Evolutionary conservation across 345 rosid species (phyloP), one percentile per base, ranked within the genome.

Genomic region (Salix caprea): DNA sequence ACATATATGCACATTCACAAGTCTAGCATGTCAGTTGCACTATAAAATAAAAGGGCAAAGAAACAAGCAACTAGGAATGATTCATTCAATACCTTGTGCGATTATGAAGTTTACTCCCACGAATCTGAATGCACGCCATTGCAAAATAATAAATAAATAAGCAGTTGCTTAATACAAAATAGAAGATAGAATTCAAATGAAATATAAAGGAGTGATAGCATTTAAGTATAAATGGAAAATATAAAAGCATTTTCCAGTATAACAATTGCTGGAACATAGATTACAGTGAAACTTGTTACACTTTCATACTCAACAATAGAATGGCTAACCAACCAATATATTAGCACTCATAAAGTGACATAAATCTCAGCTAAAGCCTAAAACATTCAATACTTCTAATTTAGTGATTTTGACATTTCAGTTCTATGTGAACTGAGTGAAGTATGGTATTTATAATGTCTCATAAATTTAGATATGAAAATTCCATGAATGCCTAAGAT

Each of bases 101-200:
- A 81, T 87, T 96, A 79, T 96, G 98, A 69, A 96, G 95, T 86
- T 90, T 96, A 84, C 99, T 88, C 80, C 99, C 97, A 48, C 99
- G 97, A 80, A 96, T 84, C 99, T 96, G 88, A 64, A 77, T 64
- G 76, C 70, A 79, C 65, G 80, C 60, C 62, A 36, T 13, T 48
- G 62, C 28, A 58, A 58, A 10, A 58, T 7, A 6, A 54, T 16
- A 65, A 66, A 34, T 58, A 65, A 72, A 42, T 13, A 74, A 26
- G 2, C 1, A 32, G 16, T 14, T 26, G 67, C 7, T 54, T 5
- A 30, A 14, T 30, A 69, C 3, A 6, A 42, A 58, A 48, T 60
- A 15, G 64, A 16, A 50, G 23, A 21, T 1, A 23, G 1, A 0
- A 64, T 23, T 12, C 5, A 48, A 64, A 62, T 5, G 50, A 44